Evolutionary conservation across 2,329 filamentous ascomycete species (phyloP).

Genomic region (Curvularia hawaiiensis): DNA sequence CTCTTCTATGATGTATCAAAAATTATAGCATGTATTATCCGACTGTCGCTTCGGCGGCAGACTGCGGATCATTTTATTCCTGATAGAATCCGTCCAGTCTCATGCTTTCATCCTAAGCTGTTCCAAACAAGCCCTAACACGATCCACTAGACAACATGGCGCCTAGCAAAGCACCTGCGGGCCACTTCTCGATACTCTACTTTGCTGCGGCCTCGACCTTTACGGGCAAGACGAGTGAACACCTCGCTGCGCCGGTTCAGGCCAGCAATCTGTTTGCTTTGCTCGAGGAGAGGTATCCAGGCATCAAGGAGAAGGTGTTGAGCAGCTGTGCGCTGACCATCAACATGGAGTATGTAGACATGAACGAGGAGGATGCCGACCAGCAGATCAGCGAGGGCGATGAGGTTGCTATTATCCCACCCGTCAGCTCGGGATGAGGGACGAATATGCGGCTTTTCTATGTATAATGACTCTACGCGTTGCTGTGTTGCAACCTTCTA

Average conservation of each 20-base stretch:
- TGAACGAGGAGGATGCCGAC: conserved; percentile 59
- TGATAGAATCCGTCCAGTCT: conserved; percentile 30
- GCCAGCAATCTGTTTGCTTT: conserved; percentile 66
- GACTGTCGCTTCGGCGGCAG: conserved; percentile 40
- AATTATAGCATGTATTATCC: conserved; percentile 58
- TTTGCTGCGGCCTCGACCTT: conserved; percentile 77
- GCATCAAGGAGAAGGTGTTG: conserved; percentile 71
- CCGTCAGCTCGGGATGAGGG: conserved; percentile 74
- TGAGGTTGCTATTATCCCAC: conserved; percentile 86
- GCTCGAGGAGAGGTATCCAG: conserved; percentile 72
- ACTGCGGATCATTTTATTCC: conserved; percentile 42
- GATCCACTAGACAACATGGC: conserved; percentile 39
- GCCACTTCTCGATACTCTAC: conserved; percentile 81
- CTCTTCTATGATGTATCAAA: conserved; percentile 45
- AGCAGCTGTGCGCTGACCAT: conserved; percentile 77
- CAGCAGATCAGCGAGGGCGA: conserved; percentile 71
- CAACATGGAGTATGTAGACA: conserved; percentile 80
- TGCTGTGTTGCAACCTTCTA: not conserved
- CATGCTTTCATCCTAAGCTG: not conserved
- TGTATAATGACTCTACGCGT: not conserved
- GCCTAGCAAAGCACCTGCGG: conserved; percentile 57
- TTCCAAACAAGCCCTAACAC: conserved; percentile 21
- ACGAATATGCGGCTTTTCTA: not conserved
- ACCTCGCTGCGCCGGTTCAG: conserved; percentile 68
- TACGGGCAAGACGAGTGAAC: conserved; percentile 70